Percentiles rank a stretch among this genome's conserved stretches.
phyloP scores from a whole-genome alignment of 1,139 yeast species.

The Yamadazyma spencermartinsiae region DNA sequence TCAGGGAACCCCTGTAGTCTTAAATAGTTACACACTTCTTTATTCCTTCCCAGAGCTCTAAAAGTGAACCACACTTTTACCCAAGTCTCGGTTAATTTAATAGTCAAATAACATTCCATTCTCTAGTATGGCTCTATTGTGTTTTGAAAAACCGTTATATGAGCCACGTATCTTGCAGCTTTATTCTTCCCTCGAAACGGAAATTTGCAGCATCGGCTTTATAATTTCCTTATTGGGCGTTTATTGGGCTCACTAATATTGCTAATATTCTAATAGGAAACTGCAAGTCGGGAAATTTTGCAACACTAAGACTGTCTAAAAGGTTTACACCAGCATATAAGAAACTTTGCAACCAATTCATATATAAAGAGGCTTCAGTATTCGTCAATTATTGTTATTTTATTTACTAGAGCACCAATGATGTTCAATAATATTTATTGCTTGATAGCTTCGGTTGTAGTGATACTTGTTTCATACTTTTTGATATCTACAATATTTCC shows the following conservation, averaged over 20 bases:
- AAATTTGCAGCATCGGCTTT: neutral
- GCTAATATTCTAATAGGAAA: neutral
- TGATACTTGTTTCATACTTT: neutral
- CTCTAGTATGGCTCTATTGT: neutral
- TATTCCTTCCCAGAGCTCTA: neutral
- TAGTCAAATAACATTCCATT: neutral
- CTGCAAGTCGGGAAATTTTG: neutral
- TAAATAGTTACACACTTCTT: neutral
- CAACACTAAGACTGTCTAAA: neutral
- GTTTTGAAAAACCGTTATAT: neutral
- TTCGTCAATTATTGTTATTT: neutral
- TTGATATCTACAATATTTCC: slow-evolving; percentile 20
- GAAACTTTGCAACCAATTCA: neutral
- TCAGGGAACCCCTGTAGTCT: too few relatives aligned
- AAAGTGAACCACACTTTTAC: neutral
- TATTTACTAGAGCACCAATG: neutral
- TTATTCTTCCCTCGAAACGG: neutral
- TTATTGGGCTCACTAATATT: too few relatives aligned
- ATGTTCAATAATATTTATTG: neutral
- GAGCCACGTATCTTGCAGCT: neutral
- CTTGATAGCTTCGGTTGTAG: neutral
- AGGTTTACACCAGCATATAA: neutral
- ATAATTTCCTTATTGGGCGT: neutral
- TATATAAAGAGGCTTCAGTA: neutral
- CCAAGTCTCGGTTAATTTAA: neutral